phyloP scores from a whole-genome alignment of 192 early-diverging fungal species.

The Rhizophagus prolifer region DNA sequence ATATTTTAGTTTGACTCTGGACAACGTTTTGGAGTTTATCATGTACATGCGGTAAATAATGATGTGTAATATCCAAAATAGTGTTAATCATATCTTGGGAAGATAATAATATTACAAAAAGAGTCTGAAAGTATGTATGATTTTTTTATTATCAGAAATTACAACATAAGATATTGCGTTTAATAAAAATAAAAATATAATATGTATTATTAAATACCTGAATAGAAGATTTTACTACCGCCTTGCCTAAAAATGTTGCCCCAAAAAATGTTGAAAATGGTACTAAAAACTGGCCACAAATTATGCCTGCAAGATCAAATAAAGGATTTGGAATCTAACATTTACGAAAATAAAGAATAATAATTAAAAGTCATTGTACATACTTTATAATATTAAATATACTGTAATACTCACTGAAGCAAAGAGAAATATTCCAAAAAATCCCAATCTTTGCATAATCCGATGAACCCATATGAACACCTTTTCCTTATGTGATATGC shows the following conservation, averaged over 20 bases:
- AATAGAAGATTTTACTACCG: conserved; percentile 81
- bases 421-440: conserved; percentile 87
- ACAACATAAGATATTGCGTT: background rate
- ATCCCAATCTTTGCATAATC: conserved; percentile 76
- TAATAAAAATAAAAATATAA: conserved; percentile 2
- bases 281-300: conserved; percentile 88
- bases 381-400: too few species aligned
- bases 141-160: background rate
- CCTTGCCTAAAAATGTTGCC: conserved; percentile 93
- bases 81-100: conserved; percentile 72
- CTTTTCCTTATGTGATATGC: conserved; percentile 66
- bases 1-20: conserved; percentile 41
- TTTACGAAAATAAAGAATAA: conserved; percentile 4
- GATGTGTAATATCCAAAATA: conserved; percentile 52
- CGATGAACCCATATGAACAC: conserved; percentile 66
- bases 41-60: conserved; percentile 58
- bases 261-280: conserved; percentile 95
- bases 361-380: background rate
- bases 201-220: conserved; percentile 50
- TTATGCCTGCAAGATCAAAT: conserved; percentile 95
- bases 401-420: conserved; percentile 65
- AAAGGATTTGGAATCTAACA: conserved; percentile 89
- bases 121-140: conserved; percentile 41
- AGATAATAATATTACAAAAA: conserved; percentile 81
- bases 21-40: conserved; percentile 54